Evolutionary conservation across 1,284 basidiomycete species (phyloP).

Genomic region (Tranzscheliella williamsii): DNA sequence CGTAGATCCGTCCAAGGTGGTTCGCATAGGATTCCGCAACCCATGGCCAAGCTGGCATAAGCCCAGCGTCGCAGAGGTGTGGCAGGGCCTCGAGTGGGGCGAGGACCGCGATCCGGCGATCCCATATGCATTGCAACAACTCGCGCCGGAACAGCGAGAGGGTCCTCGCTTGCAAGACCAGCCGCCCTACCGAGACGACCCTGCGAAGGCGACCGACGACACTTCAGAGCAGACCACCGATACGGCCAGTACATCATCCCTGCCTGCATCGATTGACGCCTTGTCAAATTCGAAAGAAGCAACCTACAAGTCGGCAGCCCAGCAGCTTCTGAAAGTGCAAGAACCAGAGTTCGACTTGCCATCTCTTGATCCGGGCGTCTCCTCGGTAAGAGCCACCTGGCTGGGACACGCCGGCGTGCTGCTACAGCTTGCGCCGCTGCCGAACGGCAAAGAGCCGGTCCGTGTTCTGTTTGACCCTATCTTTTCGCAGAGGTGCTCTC

Average conservation of each 20-base stretch:
- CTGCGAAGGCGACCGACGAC: constrained; percentile 7
- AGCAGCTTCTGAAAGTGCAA: constrained; percentile 22
- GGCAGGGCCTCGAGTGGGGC: constrained; percentile 51
- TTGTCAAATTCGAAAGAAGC: too few species aligned
- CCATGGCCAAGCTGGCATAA: constrained; percentile 55
- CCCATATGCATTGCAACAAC: constrained; percentile 17
- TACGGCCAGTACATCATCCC: not conserved
- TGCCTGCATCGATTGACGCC: too few species aligned
- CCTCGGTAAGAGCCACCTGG: constrained; percentile 45
- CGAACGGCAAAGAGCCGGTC: constrained; percentile 9
- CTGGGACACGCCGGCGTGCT: constrained; percentile 56
- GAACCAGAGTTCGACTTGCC: constrained; percentile 28
- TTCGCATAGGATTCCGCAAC: constrained; percentile 48
- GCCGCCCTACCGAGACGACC: constrained; percentile 12
- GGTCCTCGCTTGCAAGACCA: not conserved
- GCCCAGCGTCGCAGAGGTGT: constrained; percentile 39
- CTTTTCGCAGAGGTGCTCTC: constrained; percentile 57
- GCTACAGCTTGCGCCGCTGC: constrained; percentile 39
- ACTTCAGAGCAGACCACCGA: not conserved
- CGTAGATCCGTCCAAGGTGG: not conserved
- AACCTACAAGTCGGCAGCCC: constrained; percentile 6
- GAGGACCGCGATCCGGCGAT: constrained; percentile 27
- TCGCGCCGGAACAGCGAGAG: not conserved
- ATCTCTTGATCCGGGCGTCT: not conserved
- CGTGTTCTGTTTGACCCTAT: constrained; percentile 56